A percentile compares a stretch with the other conserved stretches of the same genome.
Evolutionary conservation across 1,139 yeast species (phyloP).

Genomic region (Zygotorulaspora mrakii): DNA sequence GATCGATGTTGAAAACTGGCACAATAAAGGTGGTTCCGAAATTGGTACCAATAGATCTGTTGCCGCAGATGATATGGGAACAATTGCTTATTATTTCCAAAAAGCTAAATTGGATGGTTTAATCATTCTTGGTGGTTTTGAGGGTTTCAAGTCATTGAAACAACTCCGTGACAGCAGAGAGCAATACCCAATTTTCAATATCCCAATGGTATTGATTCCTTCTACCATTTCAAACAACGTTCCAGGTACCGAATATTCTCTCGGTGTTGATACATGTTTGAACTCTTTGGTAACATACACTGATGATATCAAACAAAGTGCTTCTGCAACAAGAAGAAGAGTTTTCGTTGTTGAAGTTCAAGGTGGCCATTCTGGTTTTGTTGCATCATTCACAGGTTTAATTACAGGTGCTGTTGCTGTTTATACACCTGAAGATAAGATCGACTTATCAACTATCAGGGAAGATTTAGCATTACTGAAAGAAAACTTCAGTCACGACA

Average conservation of each 20-base stretch:
- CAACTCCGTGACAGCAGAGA: slow-evolving; percentile 61
- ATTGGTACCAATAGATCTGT: slow-evolving; percentile 76
- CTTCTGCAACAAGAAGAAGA: slow-evolving; percentile 73
- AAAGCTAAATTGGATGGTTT: slow-evolving; percentile 71
- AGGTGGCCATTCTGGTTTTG: slow-evolving; percentile 80
- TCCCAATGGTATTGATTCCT: slow-evolving; percentile 75
- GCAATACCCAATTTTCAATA: slow-evolving; percentile 66
- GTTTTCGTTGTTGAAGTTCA: slow-evolving; percentile 82
- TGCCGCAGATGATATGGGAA: slow-evolving; percentile 67
- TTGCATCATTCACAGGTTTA: slow-evolving; percentile 66
- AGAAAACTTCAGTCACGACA: slow-evolving; percentile 53
- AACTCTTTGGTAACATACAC: slow-evolving; percentile 71
- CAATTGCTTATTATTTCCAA: slow-evolving; percentile 72
- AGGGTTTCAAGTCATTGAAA: slow-evolving; percentile 67
- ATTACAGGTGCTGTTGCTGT: slow-evolving; percentile 73
- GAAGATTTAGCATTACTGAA: slow-evolving; percentile 58
- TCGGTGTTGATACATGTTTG: slow-evolving; percentile 77
- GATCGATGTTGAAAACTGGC: slow-evolving; percentile 73
- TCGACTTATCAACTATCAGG: slow-evolving; percentile 53
- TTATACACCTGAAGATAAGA: slow-evolving; percentile 71
- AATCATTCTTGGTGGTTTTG: slow-evolving; percentile 74
- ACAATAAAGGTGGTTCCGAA: slow-evolving; percentile 73
- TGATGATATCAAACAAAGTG: slow-evolving; percentile 75
- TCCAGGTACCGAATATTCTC: slow-evolving; percentile 78
- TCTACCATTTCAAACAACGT: slow-evolving; percentile 83